Percentiles rank a stretch among this genome's conserved stretches.
These are phyloP conservation scores for Komagataella mondaviorum DNA, from an alignment of 805 yeast species.

Conservation along the genomic window DNA sequence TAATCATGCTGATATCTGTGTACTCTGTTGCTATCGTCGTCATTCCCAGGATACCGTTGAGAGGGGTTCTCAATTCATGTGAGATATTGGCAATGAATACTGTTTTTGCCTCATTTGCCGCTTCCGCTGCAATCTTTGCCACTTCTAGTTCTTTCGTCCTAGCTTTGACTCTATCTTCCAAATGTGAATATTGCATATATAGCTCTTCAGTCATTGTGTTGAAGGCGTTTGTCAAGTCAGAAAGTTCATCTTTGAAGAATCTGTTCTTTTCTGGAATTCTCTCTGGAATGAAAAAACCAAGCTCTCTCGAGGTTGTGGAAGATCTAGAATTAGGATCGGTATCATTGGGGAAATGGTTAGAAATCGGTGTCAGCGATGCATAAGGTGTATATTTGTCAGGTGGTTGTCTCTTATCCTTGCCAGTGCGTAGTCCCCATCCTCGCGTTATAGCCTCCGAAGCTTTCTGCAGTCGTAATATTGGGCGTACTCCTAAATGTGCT, in stretches of 20 bases:
- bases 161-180: constrained; percentile 79
- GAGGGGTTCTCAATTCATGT: constrained; percentile 88
- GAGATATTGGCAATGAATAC: constrained; percentile 87
- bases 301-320: neutral
- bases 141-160: constrained; percentile 83
- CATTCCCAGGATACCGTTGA: constrained; percentile 94
- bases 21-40: constrained; percentile 91
- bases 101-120: constrained; percentile 94
- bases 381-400: constrained; percentile 16
- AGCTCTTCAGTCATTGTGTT: constrained; percentile 85
- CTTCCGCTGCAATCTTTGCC: constrained; percentile 62
- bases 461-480: constrained; percentile 63
- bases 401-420: constrained; percentile 12
- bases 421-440: constrained; percentile 18
- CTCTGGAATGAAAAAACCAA: neutral
- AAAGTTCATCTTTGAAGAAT: constrained; percentile 67
- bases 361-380: constrained; percentile 12
- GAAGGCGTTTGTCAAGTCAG: constrained; percentile 79
- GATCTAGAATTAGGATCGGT: neutral
- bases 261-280: constrained; percentile 31
- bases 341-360: neutral
- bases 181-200: constrained; percentile 66
- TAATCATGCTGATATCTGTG: constrained; percentile 49
- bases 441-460: constrained; percentile 66
- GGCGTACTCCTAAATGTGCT: constrained; percentile 75